phyloP scores from a whole-genome alignment of 2,329 filamentous ascomycete species.

The Chalaropsis ovoidea region DNA sequence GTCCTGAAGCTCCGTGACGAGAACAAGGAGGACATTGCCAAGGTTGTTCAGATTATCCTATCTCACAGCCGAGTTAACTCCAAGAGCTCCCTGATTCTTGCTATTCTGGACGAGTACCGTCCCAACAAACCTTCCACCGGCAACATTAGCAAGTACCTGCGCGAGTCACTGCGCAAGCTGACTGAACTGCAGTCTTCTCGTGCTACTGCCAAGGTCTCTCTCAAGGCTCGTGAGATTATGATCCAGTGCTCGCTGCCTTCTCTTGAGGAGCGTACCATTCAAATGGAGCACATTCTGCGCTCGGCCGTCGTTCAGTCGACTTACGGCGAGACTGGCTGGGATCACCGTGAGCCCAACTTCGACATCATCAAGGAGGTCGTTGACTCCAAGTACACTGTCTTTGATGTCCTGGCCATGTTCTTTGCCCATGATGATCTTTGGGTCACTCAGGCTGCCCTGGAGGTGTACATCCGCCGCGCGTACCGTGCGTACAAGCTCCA shows the following conservation, averaged over 20 bases:
- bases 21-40: conserved; percentile 82
- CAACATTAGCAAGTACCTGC: conserved; percentile 80
- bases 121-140: conserved; percentile 87
- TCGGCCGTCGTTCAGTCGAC: conserved; percentile 94
- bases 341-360: conserved; percentile 83
- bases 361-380: conserved; percentile 94
- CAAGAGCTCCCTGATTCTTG: conserved; percentile 88
- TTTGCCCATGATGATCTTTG: conserved; percentile 89
- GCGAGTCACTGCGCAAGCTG: conserved; percentile 68
- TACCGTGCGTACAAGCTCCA: conserved; percentile 94
- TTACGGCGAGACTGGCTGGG: conserved; percentile 94
- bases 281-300: conserved; percentile 98
- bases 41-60: conserved; percentile 78
- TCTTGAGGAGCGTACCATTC: conserved; percentile 81
- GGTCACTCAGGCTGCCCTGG: conserved; percentile 85
- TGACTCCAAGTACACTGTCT: conserved; percentile 96
- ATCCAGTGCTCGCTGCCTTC: conserved; percentile 96
- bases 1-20: conserved; percentile 89
- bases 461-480: conserved; percentile 91
- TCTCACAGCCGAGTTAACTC: conserved; percentile 86
- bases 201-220: conserved; percentile 81
- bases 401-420: conserved; percentile 90
- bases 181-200: conserved; percentile 79
- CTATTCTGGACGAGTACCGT: conserved; percentile 85
- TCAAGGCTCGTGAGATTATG: conserved; percentile 93